Conservation (phyloP, 2,329 filamentous ascomycete genomes). For the Pestalotiopsis sp. region DNA sequence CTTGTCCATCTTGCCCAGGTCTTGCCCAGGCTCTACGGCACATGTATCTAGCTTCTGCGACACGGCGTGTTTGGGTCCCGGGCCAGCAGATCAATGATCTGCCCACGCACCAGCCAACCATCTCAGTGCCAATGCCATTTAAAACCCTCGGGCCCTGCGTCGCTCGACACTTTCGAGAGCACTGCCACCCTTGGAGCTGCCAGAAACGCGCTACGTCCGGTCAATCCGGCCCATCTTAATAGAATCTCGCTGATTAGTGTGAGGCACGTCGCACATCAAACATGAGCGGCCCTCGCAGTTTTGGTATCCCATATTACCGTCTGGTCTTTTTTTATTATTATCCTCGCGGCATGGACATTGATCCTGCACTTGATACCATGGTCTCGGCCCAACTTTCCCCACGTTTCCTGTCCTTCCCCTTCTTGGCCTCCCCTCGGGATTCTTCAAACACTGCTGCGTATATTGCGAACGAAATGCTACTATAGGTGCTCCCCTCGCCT, state of each 20-base stretch:
- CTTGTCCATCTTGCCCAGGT: not conserved
- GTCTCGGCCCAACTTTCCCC: not conserved
- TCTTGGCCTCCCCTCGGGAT: not conserved
- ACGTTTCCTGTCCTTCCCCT: not conserved
- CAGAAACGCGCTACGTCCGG: constrained; percentile 12
- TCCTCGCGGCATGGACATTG: not conserved
- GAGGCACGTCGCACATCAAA: constrained; percentile 6
- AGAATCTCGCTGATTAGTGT: constrained; percentile 1
- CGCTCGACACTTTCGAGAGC: constrained; percentile 2
- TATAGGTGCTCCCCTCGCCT: too few relatives aligned
- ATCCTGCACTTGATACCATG: not conserved
- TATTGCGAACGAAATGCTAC: not conserved
- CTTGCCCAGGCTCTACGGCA: not conserved
- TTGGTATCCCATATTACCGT: not conserved
- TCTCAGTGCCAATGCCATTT: not conserved
- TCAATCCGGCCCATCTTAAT: constrained; percentile 14
- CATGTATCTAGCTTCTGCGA: constrained; percentile 16
- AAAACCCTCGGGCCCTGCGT: not conserved
- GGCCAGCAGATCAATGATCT: constrained; percentile 14
- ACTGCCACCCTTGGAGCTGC: constrained; percentile 9
- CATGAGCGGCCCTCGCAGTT: constrained; percentile 1
- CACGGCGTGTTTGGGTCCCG: constrained; percentile 19
- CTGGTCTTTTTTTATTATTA: not conserved
- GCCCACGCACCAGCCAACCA: constrained; percentile 1
- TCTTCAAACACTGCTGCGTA: not conserved